These are phyloP conservation scores for Streptanthus diversifolius DNA, from an alignment of 345 rosid genomes.

Conservation along the genomic window DNA sequence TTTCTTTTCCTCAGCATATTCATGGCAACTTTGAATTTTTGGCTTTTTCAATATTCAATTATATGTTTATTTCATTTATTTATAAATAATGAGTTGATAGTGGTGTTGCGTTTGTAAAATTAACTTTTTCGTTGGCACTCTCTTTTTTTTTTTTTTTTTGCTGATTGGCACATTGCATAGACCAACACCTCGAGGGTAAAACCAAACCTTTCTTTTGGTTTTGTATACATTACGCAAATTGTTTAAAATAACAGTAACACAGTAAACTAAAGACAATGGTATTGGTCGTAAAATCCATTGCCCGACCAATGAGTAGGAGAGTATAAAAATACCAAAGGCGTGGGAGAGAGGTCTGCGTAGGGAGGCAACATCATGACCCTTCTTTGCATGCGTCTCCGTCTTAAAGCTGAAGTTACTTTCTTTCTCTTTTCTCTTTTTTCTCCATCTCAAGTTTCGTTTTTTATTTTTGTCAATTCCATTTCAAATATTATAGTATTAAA, in stretches of 20 bases:
- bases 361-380: constrained; percentile 60
- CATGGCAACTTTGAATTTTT: constrained; percentile 37
- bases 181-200: constrained; percentile 15
- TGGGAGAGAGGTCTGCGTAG: constrained; percentile 48
- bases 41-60: background rate
- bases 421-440: background rate
- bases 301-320: background rate
- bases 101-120: constrained; percentile 30
- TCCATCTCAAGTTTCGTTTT: background rate
- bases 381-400: constrained; percentile 82
- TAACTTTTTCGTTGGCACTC: constrained; percentile 39
- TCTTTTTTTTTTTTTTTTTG: background rate
- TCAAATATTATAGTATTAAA: background rate
- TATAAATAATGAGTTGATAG: constrained; percentile 22
- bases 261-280: background rate
- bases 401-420: constrained; percentile 43
- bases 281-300: background rate
- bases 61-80: background rate
- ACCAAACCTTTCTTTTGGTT: background rate
- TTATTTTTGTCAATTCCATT: constrained; percentile 11
- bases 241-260: background rate
- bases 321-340: constrained; percentile 45
- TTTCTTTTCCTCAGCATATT: constrained; percentile 14
- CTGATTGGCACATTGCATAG: constrained; percentile 19
- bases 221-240: background rate